phyloP scores from a whole-genome alignment of 2,329 filamentous ascomycete species.

The Talaromyces piceae region DNA sequence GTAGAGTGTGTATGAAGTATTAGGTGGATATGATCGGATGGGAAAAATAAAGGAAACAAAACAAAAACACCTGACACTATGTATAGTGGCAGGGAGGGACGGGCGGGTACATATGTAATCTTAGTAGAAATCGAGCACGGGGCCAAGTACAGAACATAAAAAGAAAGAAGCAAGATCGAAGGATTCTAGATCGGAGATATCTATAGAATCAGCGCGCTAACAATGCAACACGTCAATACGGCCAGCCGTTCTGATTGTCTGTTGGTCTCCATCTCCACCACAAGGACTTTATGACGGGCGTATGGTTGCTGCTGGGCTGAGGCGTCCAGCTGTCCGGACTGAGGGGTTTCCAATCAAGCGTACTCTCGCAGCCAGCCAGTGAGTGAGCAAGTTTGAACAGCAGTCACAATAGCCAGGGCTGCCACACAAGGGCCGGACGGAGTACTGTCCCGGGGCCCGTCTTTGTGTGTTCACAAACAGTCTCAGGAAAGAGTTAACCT shows the following conservation, averaged over 20 bases:
- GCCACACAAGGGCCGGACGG: not conserved
- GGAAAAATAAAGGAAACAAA: too few relatives aligned
- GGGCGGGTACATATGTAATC: not conserved
- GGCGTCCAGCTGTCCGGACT: too few relatives aligned
- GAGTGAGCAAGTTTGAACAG: too few relatives aligned
- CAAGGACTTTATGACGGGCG: conserved; percentile 12
- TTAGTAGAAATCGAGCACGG: not conserved
- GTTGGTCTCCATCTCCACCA: conserved; percentile 7
- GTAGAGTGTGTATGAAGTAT: too few relatives aligned
- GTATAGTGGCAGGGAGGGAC: not conserved
- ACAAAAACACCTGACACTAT: not conserved
- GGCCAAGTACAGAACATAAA: not conserved
- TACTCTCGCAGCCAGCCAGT: not conserved
- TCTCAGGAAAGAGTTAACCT: too few relatives aligned
- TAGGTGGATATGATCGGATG: too few relatives aligned
- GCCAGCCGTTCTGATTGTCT: not conserved
- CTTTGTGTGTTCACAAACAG: not conserved
- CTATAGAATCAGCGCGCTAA: not conserved
- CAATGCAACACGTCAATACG: not conserved
- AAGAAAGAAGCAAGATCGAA: not conserved
- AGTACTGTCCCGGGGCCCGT: not conserved
- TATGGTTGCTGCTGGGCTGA: not conserved
- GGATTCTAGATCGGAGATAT: not conserved
- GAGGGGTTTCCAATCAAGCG: too few relatives aligned
- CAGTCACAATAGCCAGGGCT: too few relatives aligned